A percentile compares a stretch with the other conserved stretches of the same genome.
Evolutionary conservation across 805 yeast species (phyloP).

Genomic region (Metschnikowia orientalis): DNA sequence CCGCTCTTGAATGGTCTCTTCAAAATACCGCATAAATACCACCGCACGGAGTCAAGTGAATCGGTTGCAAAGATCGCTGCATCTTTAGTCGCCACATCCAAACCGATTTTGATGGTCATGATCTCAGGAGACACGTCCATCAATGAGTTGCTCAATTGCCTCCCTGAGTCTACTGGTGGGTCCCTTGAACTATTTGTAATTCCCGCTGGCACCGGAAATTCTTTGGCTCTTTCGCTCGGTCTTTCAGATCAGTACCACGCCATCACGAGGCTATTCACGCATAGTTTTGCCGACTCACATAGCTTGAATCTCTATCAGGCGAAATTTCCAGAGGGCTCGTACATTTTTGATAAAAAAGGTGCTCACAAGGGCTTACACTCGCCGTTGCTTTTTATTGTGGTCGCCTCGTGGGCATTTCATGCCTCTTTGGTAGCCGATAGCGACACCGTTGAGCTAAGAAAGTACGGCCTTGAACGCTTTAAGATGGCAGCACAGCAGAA

Average conservation of each 20-base stretch:
- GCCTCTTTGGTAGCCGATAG: conserved; percentile 80
- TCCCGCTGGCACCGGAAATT: conserved; percentile 88
- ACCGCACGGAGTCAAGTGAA: conserved; percentile 38
- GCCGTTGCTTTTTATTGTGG: conserved; percentile 49
- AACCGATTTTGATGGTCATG: conserved; percentile 44
- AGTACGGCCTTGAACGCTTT: conserved; percentile 64
- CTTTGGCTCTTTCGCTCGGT: conserved; percentile 62
- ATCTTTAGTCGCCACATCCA: conserved; percentile 16
- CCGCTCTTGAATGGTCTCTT: conserved; percentile 44
- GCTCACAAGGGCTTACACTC: conserved; percentile 9
- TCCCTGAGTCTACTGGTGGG: conserved; percentile 16
- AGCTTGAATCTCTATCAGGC: conserved; percentile 46
- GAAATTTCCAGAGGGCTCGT: conserved; percentile 35
- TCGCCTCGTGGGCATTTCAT: conserved; percentile 82
- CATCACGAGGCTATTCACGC: conserved; percentile 32
- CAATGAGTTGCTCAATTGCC: conserved; percentile 64
- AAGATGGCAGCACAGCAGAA: conserved; percentile 60
- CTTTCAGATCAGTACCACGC: conserved; percentile 25
- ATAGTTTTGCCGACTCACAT: conserved; percentile 12
- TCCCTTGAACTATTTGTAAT: conserved; percentile 34
- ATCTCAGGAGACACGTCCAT: conserved; percentile 87
- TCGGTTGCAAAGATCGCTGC: conserved; percentile 41
- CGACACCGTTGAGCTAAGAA: conserved; percentile 62
- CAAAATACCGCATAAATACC: conserved; percentile 33
- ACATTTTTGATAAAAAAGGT: conserved; percentile 20